These are phyloP conservation scores for Pelagophyceae sp. DNA, from an alignment of 352 stramenopile genomes.

Conservation along the genomic window DNA sequence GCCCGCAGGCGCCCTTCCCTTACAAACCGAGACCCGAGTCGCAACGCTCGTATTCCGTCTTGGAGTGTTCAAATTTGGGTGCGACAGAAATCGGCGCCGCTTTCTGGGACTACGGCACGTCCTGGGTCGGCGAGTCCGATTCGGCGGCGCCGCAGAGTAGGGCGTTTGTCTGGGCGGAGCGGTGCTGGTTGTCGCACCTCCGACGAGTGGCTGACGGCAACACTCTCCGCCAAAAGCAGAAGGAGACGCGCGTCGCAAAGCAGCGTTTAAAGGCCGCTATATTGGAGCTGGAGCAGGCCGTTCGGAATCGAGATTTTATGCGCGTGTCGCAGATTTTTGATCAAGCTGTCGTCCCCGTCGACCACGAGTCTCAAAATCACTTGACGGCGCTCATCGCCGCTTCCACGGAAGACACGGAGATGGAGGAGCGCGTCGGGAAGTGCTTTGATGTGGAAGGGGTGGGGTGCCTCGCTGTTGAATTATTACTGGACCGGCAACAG, in stretches of 20 bases:
- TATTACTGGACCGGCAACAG: not conserved
- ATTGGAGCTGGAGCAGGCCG: not conserved
- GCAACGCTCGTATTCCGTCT: too few relatives aligned
- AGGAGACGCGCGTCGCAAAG: not conserved
- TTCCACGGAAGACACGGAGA: not conserved
- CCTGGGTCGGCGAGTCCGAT: not conserved
- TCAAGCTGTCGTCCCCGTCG: not conserved
- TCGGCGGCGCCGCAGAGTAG: not conserved
- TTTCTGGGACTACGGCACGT: not conserved
- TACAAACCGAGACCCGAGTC: too few relatives aligned
- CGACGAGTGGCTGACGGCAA: not conserved
- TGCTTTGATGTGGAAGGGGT: not conserved
- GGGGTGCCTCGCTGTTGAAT: not conserved
- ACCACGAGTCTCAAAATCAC: not conserved
- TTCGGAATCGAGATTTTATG: not conserved
- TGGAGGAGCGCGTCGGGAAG: not conserved
- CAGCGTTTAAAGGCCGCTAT: not conserved
- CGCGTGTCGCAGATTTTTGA: not conserved
- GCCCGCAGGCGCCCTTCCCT: too few relatives aligned
- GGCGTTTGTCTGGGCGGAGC: not conserved
- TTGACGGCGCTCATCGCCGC: slow-evolving; percentile 10
- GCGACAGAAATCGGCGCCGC: not conserved
- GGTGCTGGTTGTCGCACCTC: not conserved
- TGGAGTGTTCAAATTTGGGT: too few relatives aligned
- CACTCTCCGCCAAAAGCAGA: not conserved